Base-by-base conservation (phyloP, 495 filamentous ascomycete genomes). In the Entonaema liquescens region DNA sequence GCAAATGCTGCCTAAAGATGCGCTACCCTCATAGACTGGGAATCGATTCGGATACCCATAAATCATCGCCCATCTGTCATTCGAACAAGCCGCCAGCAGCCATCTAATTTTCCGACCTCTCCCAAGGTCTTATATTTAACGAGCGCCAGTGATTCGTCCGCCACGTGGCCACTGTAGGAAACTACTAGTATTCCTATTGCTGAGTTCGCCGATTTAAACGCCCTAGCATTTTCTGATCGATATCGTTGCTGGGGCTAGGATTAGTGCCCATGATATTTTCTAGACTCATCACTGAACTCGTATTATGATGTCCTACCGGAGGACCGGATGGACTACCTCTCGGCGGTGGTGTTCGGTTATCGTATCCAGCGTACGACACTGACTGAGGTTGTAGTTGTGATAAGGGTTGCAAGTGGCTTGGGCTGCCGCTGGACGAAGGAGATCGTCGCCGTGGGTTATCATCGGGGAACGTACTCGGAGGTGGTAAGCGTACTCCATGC, bases 391-490 rank as follows among this genome's bases (percentile, higher is more conserved):
- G 76, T 74, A 79, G 29, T 68, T 70, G 61, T 62, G 76, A 28
- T 75, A 79, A 38, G 9, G 73, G 26, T 58, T 79, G 79, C 26
- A 80, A 67, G n/a, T 79, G 82, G 50, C 75, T 79, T 65, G 76
- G 79, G 68, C 81, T 83, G 19, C 79, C 70, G 50, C 72, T 80
- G 2, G 80, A 82, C 19, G 80, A 80, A 1, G 83, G 83, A 11
- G 83, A 85, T 19, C 83, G 80, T 28, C 83, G 78, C 29, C 80
- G 77, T 6, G 77, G 79, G 55, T 84, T 82, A 17, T 84, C 82
- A 26, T 84, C 82, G 33, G 77, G 78, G 56, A 79, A 80, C 12
- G 70, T 59, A 35, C 73, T 80, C 12, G 83, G 83, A 12, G 83
- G 83, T n/a, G 82, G 81, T 25, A 83, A 75, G 28, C 83, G 80